A percentile compares a stretch with the other conserved stretches of the same genome.
Evolutionary conservation across 805 yeast genomes (phyloP).

Genomic region (Yamadazyma endophytica): DNA sequence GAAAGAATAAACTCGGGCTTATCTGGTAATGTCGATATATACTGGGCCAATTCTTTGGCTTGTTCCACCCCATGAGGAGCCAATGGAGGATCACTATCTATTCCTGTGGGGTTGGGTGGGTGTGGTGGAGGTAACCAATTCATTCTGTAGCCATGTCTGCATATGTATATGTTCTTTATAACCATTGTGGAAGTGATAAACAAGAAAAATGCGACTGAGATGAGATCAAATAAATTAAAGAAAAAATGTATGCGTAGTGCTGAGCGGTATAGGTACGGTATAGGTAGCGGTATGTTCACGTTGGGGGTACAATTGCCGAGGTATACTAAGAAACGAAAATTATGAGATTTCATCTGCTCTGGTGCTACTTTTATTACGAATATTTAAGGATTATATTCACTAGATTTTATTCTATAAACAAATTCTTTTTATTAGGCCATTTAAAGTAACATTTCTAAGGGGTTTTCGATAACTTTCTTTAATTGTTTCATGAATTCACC

Average conservation of each 20-base stretch:
- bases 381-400: too few species aligned
- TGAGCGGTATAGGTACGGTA: too few species aligned
- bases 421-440: too few species aligned
- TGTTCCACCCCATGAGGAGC: slow-evolving; percentile 88
- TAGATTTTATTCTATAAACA: too few species aligned
- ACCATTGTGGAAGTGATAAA: slow-evolving; percentile 20
- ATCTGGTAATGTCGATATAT: slow-evolving; percentile 38
- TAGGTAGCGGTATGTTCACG: too few species aligned
- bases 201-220: too few species aligned
- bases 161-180: slow-evolving; percentile 59
- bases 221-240: too few species aligned
- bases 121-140: slow-evolving; percentile 78
- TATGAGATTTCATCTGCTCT: too few species aligned
- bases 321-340: too few species aligned
- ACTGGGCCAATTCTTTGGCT: slow-evolving; percentile 72
- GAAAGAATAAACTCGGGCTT: slow-evolving; percentile 68
- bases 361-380: too few species aligned
- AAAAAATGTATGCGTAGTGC: too few species aligned
- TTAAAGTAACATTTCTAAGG: slow-evolving; percentile 86
- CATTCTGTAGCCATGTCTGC: slow-evolving; percentile 86
- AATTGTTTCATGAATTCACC: slow-evolving; percentile 95
- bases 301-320: too few species aligned
- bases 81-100: slow-evolving; percentile 83
- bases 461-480: slow-evolving; percentile 90
- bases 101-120: slow-evolving; percentile 80